phyloP scores from a whole-genome alignment of 306 rosid genomes.

The Cucurbita maxima region DNA sequence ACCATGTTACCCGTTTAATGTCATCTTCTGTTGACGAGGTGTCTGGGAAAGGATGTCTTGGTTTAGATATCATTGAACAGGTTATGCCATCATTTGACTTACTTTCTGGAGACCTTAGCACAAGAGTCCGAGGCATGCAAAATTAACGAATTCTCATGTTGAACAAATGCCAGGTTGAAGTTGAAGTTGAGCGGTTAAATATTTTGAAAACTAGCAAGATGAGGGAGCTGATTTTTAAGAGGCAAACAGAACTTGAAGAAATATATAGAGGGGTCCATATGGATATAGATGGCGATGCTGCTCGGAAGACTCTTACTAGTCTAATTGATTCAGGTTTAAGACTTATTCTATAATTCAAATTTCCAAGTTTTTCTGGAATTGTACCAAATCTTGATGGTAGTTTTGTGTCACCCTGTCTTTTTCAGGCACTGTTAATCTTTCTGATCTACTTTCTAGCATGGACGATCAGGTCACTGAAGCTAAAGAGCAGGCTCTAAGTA shows the following conservation, averaged over 20 bases:
- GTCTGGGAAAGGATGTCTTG: slow-evolving; percentile 52
- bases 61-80: slow-evolving; percentile 55
- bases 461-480: slow-evolving; percentile 72
- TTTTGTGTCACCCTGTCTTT: slow-evolving; percentile 12
- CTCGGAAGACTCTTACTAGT: slow-evolving; percentile 40
- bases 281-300: slow-evolving; percentile 60
- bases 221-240: slow-evolving; percentile 69
- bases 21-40: slow-evolving; percentile 56
- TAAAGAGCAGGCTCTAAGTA: slow-evolving; percentile 71
- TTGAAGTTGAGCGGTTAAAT: slow-evolving; percentile 60
- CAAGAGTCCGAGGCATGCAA: not conserved
- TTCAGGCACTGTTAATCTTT: slow-evolving; percentile 41
- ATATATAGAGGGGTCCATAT: slow-evolving; percentile 70
- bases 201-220: slow-evolving; percentile 66
- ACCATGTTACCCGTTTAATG: slow-evolving; percentile 38
- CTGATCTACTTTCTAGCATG: slow-evolving; percentile 70
- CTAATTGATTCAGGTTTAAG: slow-evolving; percentile 65
- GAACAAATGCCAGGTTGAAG: slow-evolving; percentile 29
- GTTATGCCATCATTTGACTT: slow-evolving; percentile 20
- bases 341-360: not conserved
- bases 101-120: not conserved
- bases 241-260: slow-evolving; percentile 76
- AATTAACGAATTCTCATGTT: slow-evolving; percentile 4
- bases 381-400: not conserved
- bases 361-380: not conserved